These are phyloP conservation scores for Blastocystis sp. DNA, from an alignment of 352 stramenopile species.

Conservation along the genomic window DNA sequence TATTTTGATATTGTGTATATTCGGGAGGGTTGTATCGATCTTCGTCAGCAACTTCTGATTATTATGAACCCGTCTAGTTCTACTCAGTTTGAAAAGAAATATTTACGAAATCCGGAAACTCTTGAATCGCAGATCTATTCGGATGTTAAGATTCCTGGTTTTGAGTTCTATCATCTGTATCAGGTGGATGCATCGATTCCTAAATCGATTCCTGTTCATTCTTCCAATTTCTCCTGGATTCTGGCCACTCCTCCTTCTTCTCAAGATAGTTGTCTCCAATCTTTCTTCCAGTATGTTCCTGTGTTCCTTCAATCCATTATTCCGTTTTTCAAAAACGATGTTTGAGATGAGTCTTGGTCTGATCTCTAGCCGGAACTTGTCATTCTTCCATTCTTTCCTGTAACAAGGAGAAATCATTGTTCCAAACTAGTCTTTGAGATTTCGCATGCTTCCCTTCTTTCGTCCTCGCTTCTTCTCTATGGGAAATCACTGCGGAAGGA, in stretches of 20 bases:
- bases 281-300: slow-evolving; percentile 6
- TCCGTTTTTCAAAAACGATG: background rate
- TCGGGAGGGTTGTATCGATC: background rate
- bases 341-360: background rate
- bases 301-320: slow-evolving; percentile 19
- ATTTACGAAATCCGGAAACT: background rate
- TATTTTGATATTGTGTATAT: background rate
- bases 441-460: background rate
- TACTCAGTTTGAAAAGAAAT: background rate
- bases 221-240: slow-evolving; percentile 31
- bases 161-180: background rate
- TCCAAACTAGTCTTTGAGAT: slow-evolving; percentile 50
- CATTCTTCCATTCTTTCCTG: slow-evolving; percentile 25
- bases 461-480: background rate
- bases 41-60: background rate
- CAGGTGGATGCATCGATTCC: background rate
- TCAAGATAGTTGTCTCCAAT: background rate
- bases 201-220: background rate
- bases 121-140: background rate
- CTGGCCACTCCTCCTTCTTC: background rate
- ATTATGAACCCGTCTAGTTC: background rate
- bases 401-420: background rate
- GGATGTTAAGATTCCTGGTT: background rate
- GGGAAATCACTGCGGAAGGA: background rate
- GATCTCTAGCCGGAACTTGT: background rate